These are phyloP conservation scores for Cynara cardunculus DNA, from an alignment of 129 eudicot species.

Conservation along the genomic window DNA sequence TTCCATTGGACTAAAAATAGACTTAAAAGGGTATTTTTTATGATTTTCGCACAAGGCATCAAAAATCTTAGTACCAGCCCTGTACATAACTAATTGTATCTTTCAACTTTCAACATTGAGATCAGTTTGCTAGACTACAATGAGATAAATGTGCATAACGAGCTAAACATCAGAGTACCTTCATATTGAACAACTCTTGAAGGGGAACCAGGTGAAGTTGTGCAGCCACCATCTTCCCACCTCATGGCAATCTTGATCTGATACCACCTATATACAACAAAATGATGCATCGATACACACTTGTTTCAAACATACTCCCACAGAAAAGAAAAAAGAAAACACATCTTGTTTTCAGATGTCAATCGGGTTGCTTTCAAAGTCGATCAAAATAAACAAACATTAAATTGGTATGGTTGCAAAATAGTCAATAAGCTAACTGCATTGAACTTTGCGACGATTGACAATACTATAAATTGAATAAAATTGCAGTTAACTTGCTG, in stretches of 20 bases:
- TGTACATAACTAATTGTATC: neutral
- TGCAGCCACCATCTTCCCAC: slow-evolving; percentile 59
- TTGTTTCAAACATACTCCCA: neutral
- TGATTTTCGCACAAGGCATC: too few relatives aligned
- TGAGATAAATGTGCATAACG: neutral
- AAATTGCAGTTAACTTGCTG: neutral
- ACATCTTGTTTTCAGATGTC: neutral
- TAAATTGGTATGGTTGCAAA: neutral
- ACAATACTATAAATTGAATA: neutral
- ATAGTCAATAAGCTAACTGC: neutral
- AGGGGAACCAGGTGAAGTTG: slow-evolving; percentile 43
- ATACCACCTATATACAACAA: slow-evolving; percentile 49
- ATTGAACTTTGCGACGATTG: neutral
- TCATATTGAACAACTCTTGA: slow-evolving; percentile 83
- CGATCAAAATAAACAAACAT: neutral
- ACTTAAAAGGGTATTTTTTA: too few relatives aligned
- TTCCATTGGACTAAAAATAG: too few relatives aligned
- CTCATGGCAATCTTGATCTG: slow-evolving; percentile 74
- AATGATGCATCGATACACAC: neutral
- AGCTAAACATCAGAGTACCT: slow-evolving; percentile 39
- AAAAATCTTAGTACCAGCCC: too few relatives aligned
- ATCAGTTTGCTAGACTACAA: neutral
- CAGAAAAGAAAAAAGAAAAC: neutral
- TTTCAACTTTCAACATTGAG: neutral
- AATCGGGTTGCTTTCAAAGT: too few relatives aligned